Evolutionary conservation across 441 rosid species (phyloP), one percentile per base, ranked within the genome.

Genomic region (Adansonia gregorii): DNA sequence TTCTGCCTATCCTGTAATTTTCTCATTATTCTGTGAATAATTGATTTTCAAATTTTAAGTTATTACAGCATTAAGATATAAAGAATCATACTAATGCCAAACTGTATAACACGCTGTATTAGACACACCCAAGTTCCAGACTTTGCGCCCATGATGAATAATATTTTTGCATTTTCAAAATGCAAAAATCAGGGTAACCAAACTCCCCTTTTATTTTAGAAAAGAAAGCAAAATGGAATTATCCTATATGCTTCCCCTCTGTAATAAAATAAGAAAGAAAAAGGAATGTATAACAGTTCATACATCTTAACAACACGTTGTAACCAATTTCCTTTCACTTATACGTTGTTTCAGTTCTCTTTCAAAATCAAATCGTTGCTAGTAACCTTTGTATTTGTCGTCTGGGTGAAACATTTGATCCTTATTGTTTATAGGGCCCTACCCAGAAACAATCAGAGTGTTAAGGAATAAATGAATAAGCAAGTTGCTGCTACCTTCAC

Each of bases 381-480:
- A 24, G n/a, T 54, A 54, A 10, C 49, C 35, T 72, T 35, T n/a
- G 22, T 51, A 48, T 71, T 54, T 54, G 48, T 72, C 17, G 17
- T 72, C 49, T 9, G 17, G 12, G 20, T 49, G 22, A 69, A 48
- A 48, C 58, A 7, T 6, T 71, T 31, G 74, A 27, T 52, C 74
- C 63, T 31, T 71, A n/a, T 31, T 55, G 63, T 31, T 52, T 52
- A 51, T 8, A 27, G 24, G 59, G 61, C 22, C 20, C 22, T n/a
- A 71, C 52, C 27, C 43, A 24, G 22, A 2, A 31, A 31, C 31
- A 60, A 6, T 12, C 45, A 61, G 41, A 31, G n/a, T 10, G 31
- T 27, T 69, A 48, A 27, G 14, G 46, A 54, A n/a, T 10, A 72
- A 54, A 72, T 10, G n/a, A 35, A 72, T 31, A 52, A 72, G 75